These are phyloP conservation scores for Paecilomyces fulvus DNA, from an alignment of 2,329 filamentous ascomycete species.

Conservation along the genomic window DNA sequence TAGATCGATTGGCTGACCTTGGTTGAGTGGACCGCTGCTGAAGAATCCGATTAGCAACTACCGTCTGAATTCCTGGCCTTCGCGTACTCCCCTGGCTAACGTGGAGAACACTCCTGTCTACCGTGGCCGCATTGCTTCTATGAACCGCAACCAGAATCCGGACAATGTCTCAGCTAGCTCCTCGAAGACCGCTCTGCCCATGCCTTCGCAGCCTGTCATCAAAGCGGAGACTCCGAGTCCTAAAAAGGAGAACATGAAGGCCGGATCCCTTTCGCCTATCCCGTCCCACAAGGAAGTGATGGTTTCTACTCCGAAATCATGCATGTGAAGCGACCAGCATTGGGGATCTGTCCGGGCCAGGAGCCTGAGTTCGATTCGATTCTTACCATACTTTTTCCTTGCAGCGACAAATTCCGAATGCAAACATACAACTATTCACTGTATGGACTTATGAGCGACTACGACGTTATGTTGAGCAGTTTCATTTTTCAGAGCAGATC, in stretches of 20 bases:
- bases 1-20: neutral
- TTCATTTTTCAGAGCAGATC: neutral
- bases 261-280: constrained; percentile 29
- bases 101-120: constrained; percentile 32
- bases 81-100: constrained; percentile 26
- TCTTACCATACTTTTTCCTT: neutral
- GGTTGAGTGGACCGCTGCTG: constrained; percentile 27
- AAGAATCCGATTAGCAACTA: constrained; percentile 29
- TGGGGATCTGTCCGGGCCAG: no score
- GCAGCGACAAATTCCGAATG: neutral
- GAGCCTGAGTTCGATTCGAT: neutral
- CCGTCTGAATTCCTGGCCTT: constrained; percentile 30
- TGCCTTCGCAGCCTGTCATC: constrained; percentile 18
- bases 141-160: constrained; percentile 16
- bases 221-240: constrained; percentile 32
- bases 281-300: constrained; percentile 32
- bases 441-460: neutral
- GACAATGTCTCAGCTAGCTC: constrained; percentile 25
- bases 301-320: constrained; percentile 27
- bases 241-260: constrained; percentile 30
- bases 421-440: neutral
- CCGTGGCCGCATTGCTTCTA: constrained; percentile 19
- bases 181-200: constrained; percentile 27
- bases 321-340: constrained; percentile 9
- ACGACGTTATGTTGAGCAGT: neutral